A percentile compares a stretch with the other conserved stretches of the same genome.
Evolutionary conservation across 352 stramenopile species (phyloP).

Genomic region (Pythium coloratum): DNA sequence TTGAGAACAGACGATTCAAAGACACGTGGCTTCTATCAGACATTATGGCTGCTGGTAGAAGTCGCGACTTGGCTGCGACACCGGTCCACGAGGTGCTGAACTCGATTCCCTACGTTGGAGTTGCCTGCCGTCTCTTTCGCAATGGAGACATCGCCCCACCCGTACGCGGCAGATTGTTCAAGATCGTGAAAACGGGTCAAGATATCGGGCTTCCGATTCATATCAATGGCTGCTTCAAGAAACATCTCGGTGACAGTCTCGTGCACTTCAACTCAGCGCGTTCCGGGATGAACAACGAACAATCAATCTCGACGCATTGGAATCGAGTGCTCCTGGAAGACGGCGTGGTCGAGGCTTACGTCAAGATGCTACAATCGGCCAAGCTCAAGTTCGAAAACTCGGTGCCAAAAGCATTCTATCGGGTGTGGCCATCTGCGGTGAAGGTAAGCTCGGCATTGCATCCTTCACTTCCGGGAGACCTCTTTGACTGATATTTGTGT

Average conservation of each 20-base stretch:
- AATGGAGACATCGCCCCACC: conserved; percentile 38
- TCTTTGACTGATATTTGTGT: background rate
- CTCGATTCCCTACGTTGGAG: conserved; percentile 64
- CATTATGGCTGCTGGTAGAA: conserved; percentile 67
- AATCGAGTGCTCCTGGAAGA: conserved; percentile 77
- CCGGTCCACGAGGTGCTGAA: conserved; percentile 61
- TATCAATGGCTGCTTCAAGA: conserved; percentile 81
- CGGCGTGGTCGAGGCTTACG: conserved; percentile 55
- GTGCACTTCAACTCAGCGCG: conserved; percentile 15
- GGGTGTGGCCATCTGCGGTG: conserved; percentile 52
- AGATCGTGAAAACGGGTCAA: conserved; percentile 52
- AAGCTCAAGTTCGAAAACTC: conserved; percentile 44
- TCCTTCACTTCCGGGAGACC: no score
- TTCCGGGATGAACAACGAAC: conserved; percentile 41
- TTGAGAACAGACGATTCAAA: conserved; percentile 49
- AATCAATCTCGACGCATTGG: conserved; percentile 56
- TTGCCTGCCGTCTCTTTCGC: conserved; percentile 62
- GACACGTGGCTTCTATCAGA: conserved; percentile 70
- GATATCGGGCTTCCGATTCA: conserved; percentile 60
- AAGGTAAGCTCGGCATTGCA: conserved; percentile 29
- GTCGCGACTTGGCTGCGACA: conserved; percentile 60
- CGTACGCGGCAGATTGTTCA: conserved; percentile 63
- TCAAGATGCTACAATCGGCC: conserved; percentile 55
- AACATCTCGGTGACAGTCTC: conserved; percentile 41
- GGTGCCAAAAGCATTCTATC: conserved; percentile 58